phyloP scores from a whole-genome alignment of 352 stramenopile species.

The Pythium diclinum region DNA sequence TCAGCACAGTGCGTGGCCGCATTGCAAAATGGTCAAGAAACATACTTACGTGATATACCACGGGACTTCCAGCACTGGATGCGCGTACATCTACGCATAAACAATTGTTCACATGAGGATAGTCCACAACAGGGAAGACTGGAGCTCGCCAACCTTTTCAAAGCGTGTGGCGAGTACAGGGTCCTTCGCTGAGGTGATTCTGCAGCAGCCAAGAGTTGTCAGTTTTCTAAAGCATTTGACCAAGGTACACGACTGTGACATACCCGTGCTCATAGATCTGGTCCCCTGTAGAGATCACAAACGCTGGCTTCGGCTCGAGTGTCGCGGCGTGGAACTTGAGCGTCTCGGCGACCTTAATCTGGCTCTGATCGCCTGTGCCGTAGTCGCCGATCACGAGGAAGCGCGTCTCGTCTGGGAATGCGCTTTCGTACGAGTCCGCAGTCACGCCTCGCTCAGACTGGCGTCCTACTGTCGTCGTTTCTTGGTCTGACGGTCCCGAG shows the following conservation, averaged over 20 bases:
- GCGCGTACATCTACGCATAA: constrained; percentile 62
- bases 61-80: constrained; percentile 57
- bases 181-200: constrained; percentile 58
- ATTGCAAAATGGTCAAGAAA: neutral
- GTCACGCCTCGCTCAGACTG: constrained; percentile 6
- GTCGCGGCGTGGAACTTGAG: constrained; percentile 54
- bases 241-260: neutral
- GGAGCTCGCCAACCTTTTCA: constrained; percentile 43
- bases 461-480: constrained; percentile 10
- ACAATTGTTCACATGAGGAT: neutral
- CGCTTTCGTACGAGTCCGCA: constrained; percentile 30
- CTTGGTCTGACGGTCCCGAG: neutral
- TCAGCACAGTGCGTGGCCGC: neutral
- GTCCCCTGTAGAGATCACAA: constrained; percentile 81
- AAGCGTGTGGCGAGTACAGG: constrained; percentile 64
- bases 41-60: constrained; percentile 84
- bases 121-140: too few species aligned
- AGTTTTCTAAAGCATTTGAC: neutral
- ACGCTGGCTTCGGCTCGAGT: constrained; percentile 60
- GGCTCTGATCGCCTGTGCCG: constrained; percentile 60
- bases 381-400: constrained; percentile 85
- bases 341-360: constrained; percentile 57
- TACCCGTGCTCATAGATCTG: constrained; percentile 86
- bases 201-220: constrained; percentile 19
- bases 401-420: constrained; percentile 57